These are phyloP conservation scores for Toxicodendron radicans DNA, from an alignment of 345 rosid genomes.

Conservation along the genomic window DNA sequence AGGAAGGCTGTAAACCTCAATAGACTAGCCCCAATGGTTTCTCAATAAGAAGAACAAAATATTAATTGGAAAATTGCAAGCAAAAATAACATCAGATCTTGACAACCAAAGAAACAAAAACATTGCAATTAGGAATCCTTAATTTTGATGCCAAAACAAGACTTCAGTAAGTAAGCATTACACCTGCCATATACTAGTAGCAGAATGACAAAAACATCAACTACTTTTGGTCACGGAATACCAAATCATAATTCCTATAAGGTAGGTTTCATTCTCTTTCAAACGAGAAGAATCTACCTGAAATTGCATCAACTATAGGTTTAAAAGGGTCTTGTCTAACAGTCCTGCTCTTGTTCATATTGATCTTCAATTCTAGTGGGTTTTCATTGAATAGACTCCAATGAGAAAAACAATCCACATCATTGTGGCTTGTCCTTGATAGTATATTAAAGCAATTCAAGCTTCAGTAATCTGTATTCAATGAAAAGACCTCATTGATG, in stretches of 20 bases:
- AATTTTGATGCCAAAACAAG: background rate
- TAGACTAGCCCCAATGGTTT: background rate
- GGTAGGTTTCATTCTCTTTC: background rate
- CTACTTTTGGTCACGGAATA: background rate
- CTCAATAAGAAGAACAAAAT: background rate
- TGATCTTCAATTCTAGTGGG: too few relatives aligned
- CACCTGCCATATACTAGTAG: background rate
- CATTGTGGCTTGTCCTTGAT: too few relatives aligned
- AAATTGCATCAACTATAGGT: background rate
- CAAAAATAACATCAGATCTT: background rate
- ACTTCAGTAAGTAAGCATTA: background rate
- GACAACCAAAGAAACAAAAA: background rate
- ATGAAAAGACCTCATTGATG: background rate
- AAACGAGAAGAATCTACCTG: constrained; percentile 1
- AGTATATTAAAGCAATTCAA: too few relatives aligned
- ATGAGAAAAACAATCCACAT: too few relatives aligned
- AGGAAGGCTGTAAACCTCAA: background rate
- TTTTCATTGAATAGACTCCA: too few relatives aligned
- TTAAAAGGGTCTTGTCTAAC: too few relatives aligned
- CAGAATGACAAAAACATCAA: background rate
- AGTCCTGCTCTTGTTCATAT: too few relatives aligned
- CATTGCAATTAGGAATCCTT: background rate
- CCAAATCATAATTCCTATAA: background rate
- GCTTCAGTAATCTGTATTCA: background rate
- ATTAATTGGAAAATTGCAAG: background rate